Base-by-base conservation (phyloP, 495 filamentous ascomycete genomes). In the Podospora pseudoanserina region DNA sequence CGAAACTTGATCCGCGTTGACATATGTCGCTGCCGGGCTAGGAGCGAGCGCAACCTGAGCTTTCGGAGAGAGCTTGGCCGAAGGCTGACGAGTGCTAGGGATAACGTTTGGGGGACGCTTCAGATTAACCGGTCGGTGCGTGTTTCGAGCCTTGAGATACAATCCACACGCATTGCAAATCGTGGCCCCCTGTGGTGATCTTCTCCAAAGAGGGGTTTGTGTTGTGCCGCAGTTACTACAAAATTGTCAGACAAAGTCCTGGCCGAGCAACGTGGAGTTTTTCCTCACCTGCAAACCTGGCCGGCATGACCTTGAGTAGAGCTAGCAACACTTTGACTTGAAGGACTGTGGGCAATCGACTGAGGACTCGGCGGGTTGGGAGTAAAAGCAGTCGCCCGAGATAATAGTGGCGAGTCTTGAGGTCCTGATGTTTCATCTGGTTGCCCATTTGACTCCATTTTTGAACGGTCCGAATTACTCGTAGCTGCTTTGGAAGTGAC, bases 131-230 rank as follows among this genome's bases (percentile, higher is more conserved):
- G 95, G 95, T 55, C 95, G 89, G 68, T 89, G 86, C 67, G 92
- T 89, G 75, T 99, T 98, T 57, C 95, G 87, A 23, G 93, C 93
- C 77, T 98, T 99, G 60, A 91, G 80, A 76, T 99, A 99, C 6
- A 99, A 85, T 26, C 95, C 95, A 74, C 95, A 99, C 15, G 95
- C 95, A 79, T 99, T 99, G 80, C 95, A 99, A 54, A 99, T 98
- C 62, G 92, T 97, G 58, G 91, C 89, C 55, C 95, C 95, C 63
- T 91, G 89, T 0, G 94, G 96, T 2, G 94, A 96, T 67, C 95
- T 87, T 69, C 95, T 88, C 95, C 95, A 99, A 63, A 99, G 84
- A 30, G 95, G 95, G 16, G 95, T 99, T 71, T 87, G 89, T 53
- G 92, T 96, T 5, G 95, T 99, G 59, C 89, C 89, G 76, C 95